Conservation (phyloP, 192 early-diverging fungal species). For the Backusella australiensis region DNA sequence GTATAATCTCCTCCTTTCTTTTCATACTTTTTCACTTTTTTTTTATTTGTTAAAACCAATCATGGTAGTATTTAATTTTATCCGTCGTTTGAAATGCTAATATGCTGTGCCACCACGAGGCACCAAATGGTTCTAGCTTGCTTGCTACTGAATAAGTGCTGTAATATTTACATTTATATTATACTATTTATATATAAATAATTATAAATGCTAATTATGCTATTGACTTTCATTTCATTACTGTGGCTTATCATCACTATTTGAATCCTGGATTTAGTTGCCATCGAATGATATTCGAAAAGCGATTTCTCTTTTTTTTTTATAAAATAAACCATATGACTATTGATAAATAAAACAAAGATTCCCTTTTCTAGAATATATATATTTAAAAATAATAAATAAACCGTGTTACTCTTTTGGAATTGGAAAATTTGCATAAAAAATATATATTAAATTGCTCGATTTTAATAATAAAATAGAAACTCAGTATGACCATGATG, state of each 20-base stretch:
- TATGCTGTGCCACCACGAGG: background rate
- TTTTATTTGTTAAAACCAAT: background rate
- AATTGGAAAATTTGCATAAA: background rate
- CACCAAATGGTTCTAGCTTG: background rate
- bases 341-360: conserved; percentile 6
- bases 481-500: too few species aligned
- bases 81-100: background rate
- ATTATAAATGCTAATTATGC: background rate
- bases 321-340: background rate
- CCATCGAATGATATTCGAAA: background rate
- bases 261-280: background rate
- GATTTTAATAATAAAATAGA: background rate
- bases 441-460: background rate
- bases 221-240: background rate
- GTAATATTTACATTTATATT: background rate
- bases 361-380: background rate
- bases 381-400: background rate
- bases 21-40: background rate
- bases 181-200: background rate
- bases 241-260: too few species aligned
- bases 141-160: background rate
- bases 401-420: background rate
- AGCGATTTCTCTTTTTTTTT: background rate
- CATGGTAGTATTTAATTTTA: background rate
- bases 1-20: conserved; percentile 2